Base-by-base conservation (phyloP, 345 rosid species). In the Firmiana major region DNA sequence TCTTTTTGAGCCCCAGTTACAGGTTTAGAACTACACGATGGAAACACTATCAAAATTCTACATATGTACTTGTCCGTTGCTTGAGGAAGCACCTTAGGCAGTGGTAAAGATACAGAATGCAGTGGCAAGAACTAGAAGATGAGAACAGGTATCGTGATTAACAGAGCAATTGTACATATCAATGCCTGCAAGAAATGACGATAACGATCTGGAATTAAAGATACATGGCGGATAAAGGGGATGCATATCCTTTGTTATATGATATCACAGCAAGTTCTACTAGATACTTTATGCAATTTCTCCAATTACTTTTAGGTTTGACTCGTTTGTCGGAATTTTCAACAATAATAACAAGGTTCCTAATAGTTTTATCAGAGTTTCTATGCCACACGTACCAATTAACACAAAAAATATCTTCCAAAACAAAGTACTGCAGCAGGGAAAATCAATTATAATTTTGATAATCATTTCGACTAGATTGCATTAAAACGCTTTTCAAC, bases 131-230 rank as follows among this genome's bases (percentile, higher is more conserved):
- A 55, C 74, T 78, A 90, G 79, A 90, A 81, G 65, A 90, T 68
- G 24, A 90, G 74, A 54, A 90, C 82, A 19, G 72, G 83, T 57
- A 86, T 69, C 1, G 79, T 69, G 73, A 93, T 90, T 77, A 84
- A 80, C 68, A 81, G 82, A 51, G 84, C 94, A 57, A 92, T 72
- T 49, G 94, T 86, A 82, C 88, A 92, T 73, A 90, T 68, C 82
- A 88, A 73, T 80, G 99, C 97, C 99, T 96, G 92, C 93, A 85
- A 51, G 64, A 76, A 17, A 31, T 31, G 3, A 31, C 34, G 3
- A 51, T 62, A 63, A 40, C 19, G 9, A 75, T 42, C 9, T 10
- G 12, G 15, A 26, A 76, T 60, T 26, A 51, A 43, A 13, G 15
- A 62, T 21, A 9, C n/a, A 38, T 17, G 46, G 22, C 28, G 59